A percentile compares a stretch with the other conserved stretches of the same genome.
These are phyloP conservation scores for Crithidia brevicula DNA, from an alignment of 208 protist species.

Conservation along the genomic window DNA sequence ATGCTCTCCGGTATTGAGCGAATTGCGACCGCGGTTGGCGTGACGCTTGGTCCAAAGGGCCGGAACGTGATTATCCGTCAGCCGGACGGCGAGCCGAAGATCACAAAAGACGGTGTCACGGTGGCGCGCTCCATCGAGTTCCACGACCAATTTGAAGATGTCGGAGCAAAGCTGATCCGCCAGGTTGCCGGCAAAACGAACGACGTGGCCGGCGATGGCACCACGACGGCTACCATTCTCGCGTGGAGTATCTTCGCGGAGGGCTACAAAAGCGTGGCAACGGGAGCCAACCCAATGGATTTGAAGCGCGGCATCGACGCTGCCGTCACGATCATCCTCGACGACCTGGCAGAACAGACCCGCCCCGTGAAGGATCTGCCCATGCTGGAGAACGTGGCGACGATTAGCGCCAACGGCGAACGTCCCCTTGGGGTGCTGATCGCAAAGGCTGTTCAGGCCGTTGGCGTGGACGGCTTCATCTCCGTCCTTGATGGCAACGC, in stretches of 20 bases:
- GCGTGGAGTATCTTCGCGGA: constrained; percentile 98
- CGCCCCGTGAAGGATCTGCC: constrained; percentile 95
- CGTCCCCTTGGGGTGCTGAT: constrained; percentile 97
- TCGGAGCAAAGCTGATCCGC: constrained; percentile 97
- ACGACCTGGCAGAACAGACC: constrained; percentile 93
- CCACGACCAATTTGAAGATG: constrained; percentile 97
- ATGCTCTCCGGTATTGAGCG: constrained; percentile 98
- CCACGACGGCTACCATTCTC: constrained; percentile 99
- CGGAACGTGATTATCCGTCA: constrained; percentile 99
- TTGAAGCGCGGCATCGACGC: constrained; percentile 98
- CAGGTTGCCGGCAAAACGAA: constrained; percentile 98
- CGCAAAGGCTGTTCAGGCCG: constrained; percentile 97
- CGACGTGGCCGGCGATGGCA: constrained; percentile 98
- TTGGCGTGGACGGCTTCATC: constrained; percentile 99
- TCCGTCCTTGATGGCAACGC: constrained; percentile 98
- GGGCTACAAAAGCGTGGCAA: constrained; percentile 98
- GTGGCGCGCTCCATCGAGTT: constrained; percentile 99
- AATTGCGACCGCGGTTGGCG: constrained; percentile 97
- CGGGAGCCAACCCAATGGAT: constrained; percentile 99
- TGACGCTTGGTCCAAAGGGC: constrained; percentile 99
- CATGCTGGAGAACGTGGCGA: constrained; percentile 97
- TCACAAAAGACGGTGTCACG: constrained; percentile 99
- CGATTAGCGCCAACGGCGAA: constrained; percentile 99
- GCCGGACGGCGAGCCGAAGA: constrained; percentile 97
- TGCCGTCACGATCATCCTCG: constrained; percentile 92